Evolutionary conservation across 2,329 filamentous ascomycete genomes (phyloP), one percentile per base, ranked within the genome.

Genomic region (Aureobasidium sp.): DNA sequence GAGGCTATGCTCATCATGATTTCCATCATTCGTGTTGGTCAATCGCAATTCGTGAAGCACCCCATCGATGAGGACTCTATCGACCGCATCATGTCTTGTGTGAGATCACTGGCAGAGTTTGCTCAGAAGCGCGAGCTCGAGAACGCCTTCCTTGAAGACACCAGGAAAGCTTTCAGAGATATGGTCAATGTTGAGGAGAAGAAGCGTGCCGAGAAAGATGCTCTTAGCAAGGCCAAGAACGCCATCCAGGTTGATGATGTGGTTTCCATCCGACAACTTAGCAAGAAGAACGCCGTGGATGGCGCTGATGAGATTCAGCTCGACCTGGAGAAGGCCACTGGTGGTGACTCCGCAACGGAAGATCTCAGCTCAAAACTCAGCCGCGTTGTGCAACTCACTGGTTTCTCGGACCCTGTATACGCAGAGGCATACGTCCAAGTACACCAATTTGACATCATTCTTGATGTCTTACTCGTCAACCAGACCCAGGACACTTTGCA

Each of bases 1-100:
- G 94, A 99, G 76, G 94, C 94, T 48, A 99, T 99, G 94, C 83
- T 99, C 59, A 97, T 99, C 73, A 96, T 97, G 92, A 96, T 99
- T 68, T 97, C 94, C 5, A 95, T 99, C 67, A 91, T 99, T 67
- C 91, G 94, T 54, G 94, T 97, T 64, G 94, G 94, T 44, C 94
- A 99, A 76, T 97, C 93, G n/a, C 91, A 96, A 66, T 99, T 99
- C 68, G 94, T 96, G 71, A 97, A 97, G 79, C 89, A 91, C 1
- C 90, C 91, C 2, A 97, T 99, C 66, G 94, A 99, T 65, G 94
- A 99, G 74, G 94, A 99, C 73, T 97, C 94, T 0, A 85, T 97
- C n/a, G 94, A 99, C 74, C 87, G 94, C 69, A 93, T 99, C 74
- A 97, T 99, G 94, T 91, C 91, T 42, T 97, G 93, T 72, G 90